Evolutionary conservation across 306 rosid species (phyloP).

Genomic region (Macrotyloma uniflorum): DNA sequence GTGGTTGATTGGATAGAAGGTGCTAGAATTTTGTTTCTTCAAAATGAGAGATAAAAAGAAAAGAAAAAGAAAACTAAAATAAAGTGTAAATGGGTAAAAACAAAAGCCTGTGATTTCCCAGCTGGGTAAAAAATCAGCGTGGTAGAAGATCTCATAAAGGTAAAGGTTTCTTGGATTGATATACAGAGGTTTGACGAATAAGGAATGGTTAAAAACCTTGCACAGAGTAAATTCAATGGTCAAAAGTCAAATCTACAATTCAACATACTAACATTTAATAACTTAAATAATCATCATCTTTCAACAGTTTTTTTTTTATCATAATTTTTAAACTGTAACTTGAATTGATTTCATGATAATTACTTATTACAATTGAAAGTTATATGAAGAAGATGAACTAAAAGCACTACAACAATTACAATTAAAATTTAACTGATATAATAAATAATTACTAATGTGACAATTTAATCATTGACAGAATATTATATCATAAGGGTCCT

Average conservation of each 20-base stretch:
- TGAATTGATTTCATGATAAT: no score
- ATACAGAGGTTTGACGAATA: conserved; percentile 15
- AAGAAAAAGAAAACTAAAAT: not conserved
- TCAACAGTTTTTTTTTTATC: no score
- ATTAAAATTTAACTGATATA: no score
- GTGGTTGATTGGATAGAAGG: not conserved
- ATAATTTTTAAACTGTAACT: no score
- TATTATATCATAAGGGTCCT: no score
- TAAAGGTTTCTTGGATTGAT: conserved; percentile 28
- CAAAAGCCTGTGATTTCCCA: conserved; percentile 15
- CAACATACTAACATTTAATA: no score
- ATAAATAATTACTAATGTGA: no score
- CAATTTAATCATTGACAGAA: no score
- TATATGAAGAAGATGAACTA: no score
- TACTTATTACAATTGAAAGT: no score
- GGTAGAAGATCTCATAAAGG: conserved; percentile 26
- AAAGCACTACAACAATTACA: no score
- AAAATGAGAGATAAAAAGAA: not conserved
- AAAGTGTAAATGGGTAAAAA: conserved; percentile 5
- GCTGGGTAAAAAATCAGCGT: conserved; percentile 17
- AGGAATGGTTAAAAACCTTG: conserved; percentile 34
- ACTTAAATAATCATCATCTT: no score
- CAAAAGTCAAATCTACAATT: conserved; percentile 48
- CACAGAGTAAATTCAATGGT: conserved; percentile 47
- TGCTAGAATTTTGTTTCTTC: not conserved